A percentile compares a stretch with the other conserved stretches of the same genome.
Evolutionary conservation across 2,329 filamentous ascomycete genomes (phyloP).

Genomic region (Penicillium sp.): DNA sequence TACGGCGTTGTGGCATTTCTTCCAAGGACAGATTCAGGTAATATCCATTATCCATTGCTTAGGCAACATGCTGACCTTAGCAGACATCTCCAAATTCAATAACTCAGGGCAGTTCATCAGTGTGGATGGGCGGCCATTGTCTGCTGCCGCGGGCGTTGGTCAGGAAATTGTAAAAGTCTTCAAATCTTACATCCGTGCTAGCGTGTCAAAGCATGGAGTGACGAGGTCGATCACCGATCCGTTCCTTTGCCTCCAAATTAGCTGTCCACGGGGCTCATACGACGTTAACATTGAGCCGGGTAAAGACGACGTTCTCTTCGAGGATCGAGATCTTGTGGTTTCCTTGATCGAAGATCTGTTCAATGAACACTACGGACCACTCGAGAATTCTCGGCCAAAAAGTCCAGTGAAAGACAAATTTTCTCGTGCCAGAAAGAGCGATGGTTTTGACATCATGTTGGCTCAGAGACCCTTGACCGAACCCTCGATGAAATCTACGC

Average conservation of each 20-base stretch:
- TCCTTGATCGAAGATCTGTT: conserved; percentile 49
- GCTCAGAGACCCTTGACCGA: conserved; percentile 1
- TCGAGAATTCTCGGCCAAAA: conserved; percentile 5
- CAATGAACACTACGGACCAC: conserved; percentile 35
- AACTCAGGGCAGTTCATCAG: conserved; percentile 53
- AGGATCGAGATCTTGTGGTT: conserved; percentile 48
- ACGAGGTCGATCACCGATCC: conserved; percentile 47
- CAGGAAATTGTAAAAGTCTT: conserved; percentile 56
- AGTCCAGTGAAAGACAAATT: neutral
- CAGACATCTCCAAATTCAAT: conserved; percentile 40
- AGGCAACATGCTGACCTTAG: conserved; percentile 19
- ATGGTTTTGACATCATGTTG: conserved; percentile 15
- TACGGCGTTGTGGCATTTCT: conserved; percentile 53
- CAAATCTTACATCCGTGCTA: conserved; percentile 51
- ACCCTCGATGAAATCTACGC: neutral
- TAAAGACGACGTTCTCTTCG: conserved; percentile 64
- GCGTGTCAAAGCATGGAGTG: conserved; percentile 17
- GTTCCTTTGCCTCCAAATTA: conserved; percentile 58
- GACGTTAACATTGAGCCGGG: conserved; percentile 65
- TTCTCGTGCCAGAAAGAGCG: neutral
- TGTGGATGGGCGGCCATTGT: conserved; percentile 59
- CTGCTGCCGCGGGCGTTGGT: conserved; percentile 49
- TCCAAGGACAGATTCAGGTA: conserved; percentile 42
- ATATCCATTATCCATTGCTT: neutral
- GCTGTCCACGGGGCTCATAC: conserved; percentile 56